These are phyloP conservation scores for Lactarius hengduanensis DNA, from an alignment of 768 basidiomycete genomes.

Conservation along the genomic window DNA sequence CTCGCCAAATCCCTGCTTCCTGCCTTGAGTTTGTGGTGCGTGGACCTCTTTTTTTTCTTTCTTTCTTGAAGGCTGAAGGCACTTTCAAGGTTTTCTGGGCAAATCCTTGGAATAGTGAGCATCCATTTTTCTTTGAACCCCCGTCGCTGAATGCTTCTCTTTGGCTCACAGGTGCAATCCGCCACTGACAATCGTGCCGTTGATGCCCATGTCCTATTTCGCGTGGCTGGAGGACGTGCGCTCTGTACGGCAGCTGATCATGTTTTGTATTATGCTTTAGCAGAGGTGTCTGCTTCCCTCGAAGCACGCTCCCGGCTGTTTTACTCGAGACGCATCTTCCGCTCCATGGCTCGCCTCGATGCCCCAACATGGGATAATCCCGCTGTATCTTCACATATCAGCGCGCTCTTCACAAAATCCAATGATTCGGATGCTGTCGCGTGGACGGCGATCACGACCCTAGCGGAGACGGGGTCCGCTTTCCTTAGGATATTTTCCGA, in stretches of 20 bases:
- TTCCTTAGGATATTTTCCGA: slow-evolving; percentile 55
- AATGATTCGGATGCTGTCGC: slow-evolving; percentile 44
- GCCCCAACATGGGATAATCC: slow-evolving; percentile 73
- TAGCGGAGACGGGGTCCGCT: slow-evolving; percentile 44
- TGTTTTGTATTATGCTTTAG: slow-evolving; percentile 43
- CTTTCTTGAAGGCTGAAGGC: not conserved
- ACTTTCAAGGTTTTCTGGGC: slow-evolving; percentile 18
- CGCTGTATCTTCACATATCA: slow-evolving; percentile 61
- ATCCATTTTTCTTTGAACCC: too few relatives aligned
- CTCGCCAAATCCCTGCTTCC: slow-evolving; percentile 11
- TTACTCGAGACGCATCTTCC: slow-evolving; percentile 64
- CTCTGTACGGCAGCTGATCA: slow-evolving; percentile 49
- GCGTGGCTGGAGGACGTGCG: slow-evolving; percentile 48
- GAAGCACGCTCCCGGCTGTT: slow-evolving; percentile 56
- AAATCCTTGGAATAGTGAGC: slow-evolving; percentile 30
- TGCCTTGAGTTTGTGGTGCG: slow-evolving; percentile 18
- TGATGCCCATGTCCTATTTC: slow-evolving; percentile 21
- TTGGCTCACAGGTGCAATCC: slow-evolving; percentile 14
- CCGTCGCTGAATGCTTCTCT: not conserved
- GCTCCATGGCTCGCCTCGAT: slow-evolving; percentile 67
- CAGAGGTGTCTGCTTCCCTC: slow-evolving; percentile 47
- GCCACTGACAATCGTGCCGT: slow-evolving; percentile 24
- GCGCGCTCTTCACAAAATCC: slow-evolving; percentile 44
- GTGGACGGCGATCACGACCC: slow-evolving; percentile 55
- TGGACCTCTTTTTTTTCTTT: not conserved